A percentile compares a stretch with the other conserved stretches of the same genome.
Evolutionary conservation across 1,139 yeast species (phyloP).

Genomic region (Wickerhamiella pararugosa): DNA sequence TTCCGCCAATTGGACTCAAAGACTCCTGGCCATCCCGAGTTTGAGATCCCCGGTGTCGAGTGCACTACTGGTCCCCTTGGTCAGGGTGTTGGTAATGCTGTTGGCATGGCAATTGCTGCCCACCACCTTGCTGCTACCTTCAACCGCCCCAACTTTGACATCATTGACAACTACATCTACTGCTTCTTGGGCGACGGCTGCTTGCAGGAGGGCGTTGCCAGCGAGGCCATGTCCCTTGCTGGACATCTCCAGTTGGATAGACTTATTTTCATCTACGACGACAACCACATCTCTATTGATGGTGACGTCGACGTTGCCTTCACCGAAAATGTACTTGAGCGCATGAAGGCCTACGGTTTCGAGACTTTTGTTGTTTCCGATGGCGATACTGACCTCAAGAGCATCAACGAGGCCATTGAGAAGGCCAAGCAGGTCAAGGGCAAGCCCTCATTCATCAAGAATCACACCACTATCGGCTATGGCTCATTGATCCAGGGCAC

Average conservation of each 20-base stretch:
- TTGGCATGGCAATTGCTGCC: slow-evolving; percentile 94
- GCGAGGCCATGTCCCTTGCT: slow-evolving; percentile 89
- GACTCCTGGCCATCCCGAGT: slow-evolving; percentile 98
- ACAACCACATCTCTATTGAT: slow-evolving; percentile 93
- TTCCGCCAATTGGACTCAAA: slow-evolving; percentile 86
- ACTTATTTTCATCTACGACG: slow-evolving; percentile 93
- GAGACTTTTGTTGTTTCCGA: slow-evolving; percentile 61
- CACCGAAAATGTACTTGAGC: slow-evolving; percentile 80
- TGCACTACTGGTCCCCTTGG: slow-evolving; percentile 99
- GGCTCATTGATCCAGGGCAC: slow-evolving; percentile 85
- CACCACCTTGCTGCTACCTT: slow-evolving; percentile 82
- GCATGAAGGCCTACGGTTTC: slow-evolving; percentile 95
- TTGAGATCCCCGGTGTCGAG: slow-evolving; percentile 73
- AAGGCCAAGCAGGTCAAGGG: slow-evolving; percentile 33
- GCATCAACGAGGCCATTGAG: slow-evolving; percentile 56
- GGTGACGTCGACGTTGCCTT: slow-evolving; percentile 85
- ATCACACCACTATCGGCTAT: slow-evolving; percentile 85
- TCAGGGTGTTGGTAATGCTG: slow-evolving; percentile 95
- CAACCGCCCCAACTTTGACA: slow-evolving; percentile 69
- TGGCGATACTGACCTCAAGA: slow-evolving; percentile 69
- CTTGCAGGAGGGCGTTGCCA: slow-evolving; percentile 95
- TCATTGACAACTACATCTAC: slow-evolving; percentile 67
- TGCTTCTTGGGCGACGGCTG: slow-evolving; percentile 94
- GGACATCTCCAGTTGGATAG: slow-evolving; percentile 93
- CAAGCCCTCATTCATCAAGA: slow-evolving; percentile 85